Percentiles rank a stretch among this genome's conserved stretches.
phyloP scores from a whole-genome alignment of 1,284 basidiomycete genomes.

The Ceratorhiza oryzae-sativae region DNA sequence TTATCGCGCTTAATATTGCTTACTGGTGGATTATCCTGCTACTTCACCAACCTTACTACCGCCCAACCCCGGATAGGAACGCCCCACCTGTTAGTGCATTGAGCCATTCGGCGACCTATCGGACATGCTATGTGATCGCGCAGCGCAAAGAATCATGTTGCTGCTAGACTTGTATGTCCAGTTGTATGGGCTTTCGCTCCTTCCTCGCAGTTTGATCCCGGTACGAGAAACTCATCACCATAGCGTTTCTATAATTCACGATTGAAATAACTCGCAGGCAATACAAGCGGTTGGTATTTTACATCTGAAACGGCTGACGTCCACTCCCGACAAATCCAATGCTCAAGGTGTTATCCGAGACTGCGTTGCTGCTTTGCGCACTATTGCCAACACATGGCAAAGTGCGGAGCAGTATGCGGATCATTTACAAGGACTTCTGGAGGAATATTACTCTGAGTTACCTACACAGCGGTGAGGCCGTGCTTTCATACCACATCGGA shows the following conservation, averaged over 20 bases:
- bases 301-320: not conserved
- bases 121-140: not conserved
- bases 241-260: too few species aligned
- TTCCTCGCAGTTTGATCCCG: conserved; percentile 5
- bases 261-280: too few species aligned
- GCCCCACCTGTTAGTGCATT: not conserved
- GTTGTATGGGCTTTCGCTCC: not conserved
- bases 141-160: not conserved
- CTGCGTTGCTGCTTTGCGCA: not conserved
- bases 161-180: not conserved
- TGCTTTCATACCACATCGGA: not conserved
- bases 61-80: not conserved
- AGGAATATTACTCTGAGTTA: not conserved
- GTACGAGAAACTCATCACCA: not conserved
- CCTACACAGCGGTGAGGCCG: not conserved
- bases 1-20: not conserved
- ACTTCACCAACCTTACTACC: conserved; percentile 1
- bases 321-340: not conserved
- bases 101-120: conserved; percentile 5
- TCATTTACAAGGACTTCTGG: not conserved
- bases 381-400: not conserved
- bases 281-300: not conserved
- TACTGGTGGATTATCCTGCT: conserved; percentile 10
- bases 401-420: not conserved
- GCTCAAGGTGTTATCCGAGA: not conserved